phyloP scores from a whole-genome alignment of 2,329 filamentous ascomycete species.

The Ramichloridium luteum region DNA sequence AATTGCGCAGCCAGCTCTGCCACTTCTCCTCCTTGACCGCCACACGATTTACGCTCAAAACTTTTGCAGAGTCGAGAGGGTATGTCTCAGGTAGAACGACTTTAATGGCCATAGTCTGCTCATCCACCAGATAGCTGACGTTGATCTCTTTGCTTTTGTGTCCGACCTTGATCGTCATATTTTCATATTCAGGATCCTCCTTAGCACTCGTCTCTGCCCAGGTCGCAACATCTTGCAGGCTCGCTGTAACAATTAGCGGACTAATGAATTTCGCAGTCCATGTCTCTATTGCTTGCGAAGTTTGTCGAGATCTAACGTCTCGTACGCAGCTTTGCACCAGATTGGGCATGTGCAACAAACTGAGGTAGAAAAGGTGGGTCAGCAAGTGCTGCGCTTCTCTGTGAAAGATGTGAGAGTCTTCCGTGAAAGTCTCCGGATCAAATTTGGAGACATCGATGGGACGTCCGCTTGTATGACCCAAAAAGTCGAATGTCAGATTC shows the following conservation, averaged over 20 bases:
- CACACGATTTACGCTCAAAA: constrained; percentile 68
- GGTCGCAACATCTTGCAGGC: constrained; percentile 52
- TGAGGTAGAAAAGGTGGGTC: constrained; percentile 74
- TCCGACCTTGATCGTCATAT: constrained; percentile 58
- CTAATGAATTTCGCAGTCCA: constrained; percentile 83
- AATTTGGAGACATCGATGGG: constrained; percentile 60
- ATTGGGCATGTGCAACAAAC: constrained; percentile 62
- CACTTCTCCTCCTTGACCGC: constrained; percentile 85
- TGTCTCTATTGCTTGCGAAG: constrained; percentile 60
- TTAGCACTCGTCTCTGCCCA: constrained; percentile 44
- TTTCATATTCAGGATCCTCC: constrained; percentile 34
- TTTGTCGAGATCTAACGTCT: constrained; percentile 65
- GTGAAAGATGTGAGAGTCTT: constrained; percentile 48
- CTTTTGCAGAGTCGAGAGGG: constrained; percentile 65
- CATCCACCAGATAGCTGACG: constrained; percentile 78
- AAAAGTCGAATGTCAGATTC: constrained; percentile 69
- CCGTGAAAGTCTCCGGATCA: constrained; percentile 53
- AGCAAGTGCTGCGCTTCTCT: constrained; percentile 72
- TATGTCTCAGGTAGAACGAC: constrained; percentile 71
- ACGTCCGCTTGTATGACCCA: constrained; percentile 64
- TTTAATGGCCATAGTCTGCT: constrained; percentile 69
- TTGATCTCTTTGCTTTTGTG: constrained; percentile 61
- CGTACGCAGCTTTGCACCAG: constrained; percentile 73
- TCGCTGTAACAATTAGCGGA: constrained; percentile 52
- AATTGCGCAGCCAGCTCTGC: constrained; percentile 79